Evolutionary conservation across 176 grass and related monocot species (phyloP).

Genomic region (Canna indica): DNA sequence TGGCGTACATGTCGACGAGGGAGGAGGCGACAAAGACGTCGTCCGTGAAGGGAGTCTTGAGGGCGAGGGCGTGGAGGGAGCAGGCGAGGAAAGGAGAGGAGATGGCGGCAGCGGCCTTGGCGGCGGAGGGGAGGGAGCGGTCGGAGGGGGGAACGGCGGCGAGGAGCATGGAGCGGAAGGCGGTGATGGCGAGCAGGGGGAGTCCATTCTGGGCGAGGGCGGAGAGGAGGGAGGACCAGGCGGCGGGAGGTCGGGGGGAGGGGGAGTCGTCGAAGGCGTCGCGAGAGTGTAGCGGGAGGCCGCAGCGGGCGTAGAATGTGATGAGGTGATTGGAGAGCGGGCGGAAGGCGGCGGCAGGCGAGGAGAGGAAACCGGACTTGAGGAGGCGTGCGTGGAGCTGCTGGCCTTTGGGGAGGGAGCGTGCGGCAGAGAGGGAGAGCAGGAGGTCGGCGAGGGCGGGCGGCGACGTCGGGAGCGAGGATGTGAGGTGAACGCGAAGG

Average conservation of each 20-base stretch:
- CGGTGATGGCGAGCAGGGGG: constrained; percentile 32
- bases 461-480: constrained; percentile 17
- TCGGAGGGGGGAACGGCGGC: constrained; percentile 45
- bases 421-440: constrained; percentile 45
- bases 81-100: constrained; percentile 20
- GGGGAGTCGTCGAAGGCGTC: constrained; percentile 62
- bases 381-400: constrained; percentile 68
- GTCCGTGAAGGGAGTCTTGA: constrained; percentile 44
- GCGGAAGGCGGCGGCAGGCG: constrained; percentile 27
- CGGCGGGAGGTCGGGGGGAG: constrained; percentile 32
- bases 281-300: constrained; percentile 50
- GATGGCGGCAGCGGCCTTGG: constrained; percentile 39
- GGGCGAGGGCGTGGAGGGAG: constrained; percentile 57
- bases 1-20: constrained; percentile 67
- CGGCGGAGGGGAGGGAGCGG: constrained; percentile 57
- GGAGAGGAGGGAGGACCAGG: constrained; percentile 72
- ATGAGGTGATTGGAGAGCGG: constrained; percentile 72
- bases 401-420: constrained; percentile 59
- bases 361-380: constrained; percentile 52
- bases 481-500: neutral
- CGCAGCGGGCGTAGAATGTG: constrained; percentile 73
- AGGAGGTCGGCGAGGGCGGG: constrained; percentile 37
- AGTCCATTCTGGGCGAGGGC: constrained; percentile 58
- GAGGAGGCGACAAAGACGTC: constrained; percentile 73
- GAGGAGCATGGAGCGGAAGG: constrained; percentile 58